A percentile compares a stretch with the other conserved stretches of the same genome.
Evolutionary conservation across 1,284 basidiomycete genomes (phyloP).

Genomic region (Pyrrhoderma lamaoense): DNA sequence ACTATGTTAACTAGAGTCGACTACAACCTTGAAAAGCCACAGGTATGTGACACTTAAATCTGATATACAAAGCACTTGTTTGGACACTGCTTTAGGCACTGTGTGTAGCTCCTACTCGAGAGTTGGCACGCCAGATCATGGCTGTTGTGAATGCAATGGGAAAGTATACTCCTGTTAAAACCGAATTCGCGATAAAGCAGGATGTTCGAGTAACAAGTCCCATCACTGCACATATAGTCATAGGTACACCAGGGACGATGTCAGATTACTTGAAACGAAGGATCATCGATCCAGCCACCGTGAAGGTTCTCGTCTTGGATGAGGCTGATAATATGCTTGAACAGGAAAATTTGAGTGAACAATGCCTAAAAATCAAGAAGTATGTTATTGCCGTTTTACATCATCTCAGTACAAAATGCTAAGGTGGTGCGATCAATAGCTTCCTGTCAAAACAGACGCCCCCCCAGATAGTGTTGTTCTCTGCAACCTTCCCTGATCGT

Average conservation of each 20-base stretch:
- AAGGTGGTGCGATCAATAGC: conserved; percentile 30
- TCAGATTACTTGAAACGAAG: conserved; percentile 72
- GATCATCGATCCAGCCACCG: conserved; percentile 69
- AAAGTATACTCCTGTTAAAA: conserved; percentile 88
- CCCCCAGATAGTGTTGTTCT: conserved; percentile 92
- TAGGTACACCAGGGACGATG: conserved; percentile 96
- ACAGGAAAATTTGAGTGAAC: conserved; percentile 93
- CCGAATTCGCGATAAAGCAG: conserved; percentile 93
- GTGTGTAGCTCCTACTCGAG: conserved; percentile 91
- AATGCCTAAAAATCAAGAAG: conserved; percentile 94
- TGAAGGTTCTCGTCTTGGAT: conserved; percentile 95
- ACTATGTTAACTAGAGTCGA: conserved; percentile 97
- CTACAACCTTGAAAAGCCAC: conserved; percentile 75
- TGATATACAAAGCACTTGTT: no score
- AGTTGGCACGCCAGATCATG: conserved; percentile 97
- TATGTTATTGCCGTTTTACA: conserved; percentile 38
- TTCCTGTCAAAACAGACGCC: conserved; percentile 53
- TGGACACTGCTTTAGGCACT: conserved; percentile 52
- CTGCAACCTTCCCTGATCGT: conserved; percentile 94
- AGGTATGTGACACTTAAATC: conserved; percentile 41
- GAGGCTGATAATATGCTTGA: conserved; percentile 99
- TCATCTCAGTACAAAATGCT: background rate
- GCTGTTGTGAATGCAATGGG: conserved; percentile 92
- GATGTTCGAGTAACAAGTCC: conserved; percentile 61
- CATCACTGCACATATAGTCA: conserved; percentile 85